phyloP scores from a whole-genome alignment of 257 asterid genomes.

The Solanum microdontum region DNA sequence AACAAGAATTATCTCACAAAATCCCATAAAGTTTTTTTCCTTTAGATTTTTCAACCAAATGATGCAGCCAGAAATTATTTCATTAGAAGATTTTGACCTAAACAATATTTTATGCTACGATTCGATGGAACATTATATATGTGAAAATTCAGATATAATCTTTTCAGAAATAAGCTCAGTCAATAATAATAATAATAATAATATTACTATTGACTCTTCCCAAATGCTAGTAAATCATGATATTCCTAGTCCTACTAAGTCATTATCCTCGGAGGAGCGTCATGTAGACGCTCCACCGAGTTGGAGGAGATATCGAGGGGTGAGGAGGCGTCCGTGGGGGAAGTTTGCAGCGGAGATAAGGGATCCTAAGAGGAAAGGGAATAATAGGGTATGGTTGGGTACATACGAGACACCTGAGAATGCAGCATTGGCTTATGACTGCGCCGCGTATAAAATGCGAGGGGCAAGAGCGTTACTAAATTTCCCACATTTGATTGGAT shows the following conservation, averaged over 20 bases:
- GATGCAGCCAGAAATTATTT: neutral
- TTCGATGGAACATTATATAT: neutral
- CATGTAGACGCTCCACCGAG: neutral
- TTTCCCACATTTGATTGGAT: neutral
- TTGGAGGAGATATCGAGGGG: neutral
- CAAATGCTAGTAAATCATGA: no score
- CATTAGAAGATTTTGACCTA: neutral
- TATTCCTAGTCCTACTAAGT: no score
- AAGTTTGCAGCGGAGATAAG: conserved; percentile 2
- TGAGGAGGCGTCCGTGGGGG: neutral
- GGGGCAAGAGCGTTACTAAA: neutral
- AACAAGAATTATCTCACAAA: neutral
- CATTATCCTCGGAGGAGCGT: neutral
- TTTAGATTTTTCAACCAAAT: neutral
- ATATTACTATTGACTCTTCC: neutral
- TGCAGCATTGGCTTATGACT: neutral
- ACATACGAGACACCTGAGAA: neutral
- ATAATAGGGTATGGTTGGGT: neutral
- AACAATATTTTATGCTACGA: neutral
- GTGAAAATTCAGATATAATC: neutral
- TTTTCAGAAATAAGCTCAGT: neutral
- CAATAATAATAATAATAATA: neutral
- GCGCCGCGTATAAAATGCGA: neutral
- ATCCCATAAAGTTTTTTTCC: neutral
- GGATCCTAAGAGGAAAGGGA: neutral